Conservation (phyloP, 768 basidiomycete species). For the Hygrophorus pudorinus region DNA sequence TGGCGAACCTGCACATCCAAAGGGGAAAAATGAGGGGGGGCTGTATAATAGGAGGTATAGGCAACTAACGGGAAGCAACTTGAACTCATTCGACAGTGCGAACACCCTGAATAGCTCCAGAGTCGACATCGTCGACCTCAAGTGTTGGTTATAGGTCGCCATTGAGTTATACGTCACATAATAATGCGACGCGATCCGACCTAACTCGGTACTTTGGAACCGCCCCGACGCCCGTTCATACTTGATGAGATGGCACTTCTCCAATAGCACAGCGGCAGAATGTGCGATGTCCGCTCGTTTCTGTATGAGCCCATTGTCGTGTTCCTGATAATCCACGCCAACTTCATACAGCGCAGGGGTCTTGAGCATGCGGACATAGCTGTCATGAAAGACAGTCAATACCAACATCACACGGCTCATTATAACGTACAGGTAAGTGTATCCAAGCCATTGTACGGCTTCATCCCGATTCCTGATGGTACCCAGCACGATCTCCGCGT, state of each 20-base stretch:
- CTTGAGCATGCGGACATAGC: constrained; percentile 92
- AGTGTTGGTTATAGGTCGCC: constrained; percentile 92
- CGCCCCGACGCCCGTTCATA: constrained; percentile 84
- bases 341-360: constrained; percentile 83
- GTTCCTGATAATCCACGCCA: constrained; percentile 83
- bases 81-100: constrained; percentile 93
- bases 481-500: constrained; percentile 94
- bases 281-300: constrained; percentile 93
- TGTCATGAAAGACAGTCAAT: constrained; percentile 19
- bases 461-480: constrained; percentile 93
- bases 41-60: neutral
- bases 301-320: constrained; percentile 73
- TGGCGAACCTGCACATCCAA: constrained; percentile 48
- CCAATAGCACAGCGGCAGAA: constrained; percentile 85
- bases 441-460: constrained; percentile 95
- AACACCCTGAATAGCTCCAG: constrained; percentile 94
- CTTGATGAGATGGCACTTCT: constrained; percentile 90
- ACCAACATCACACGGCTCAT: constrained; percentile 6
- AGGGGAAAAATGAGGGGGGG: neutral
- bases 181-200: constrained; percentile 90
- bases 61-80: constrained; percentile 60
- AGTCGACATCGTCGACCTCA: constrained; percentile 76
- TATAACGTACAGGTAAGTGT: constrained; percentile 76
- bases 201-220: constrained; percentile 90
- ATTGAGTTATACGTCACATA: constrained; percentile 94